Percentiles rank a stretch among this genome's conserved stretches.
Conservation (phyloP, 1,284 basidiomycete species). For the Mycosarcoma maydis region DNA sequence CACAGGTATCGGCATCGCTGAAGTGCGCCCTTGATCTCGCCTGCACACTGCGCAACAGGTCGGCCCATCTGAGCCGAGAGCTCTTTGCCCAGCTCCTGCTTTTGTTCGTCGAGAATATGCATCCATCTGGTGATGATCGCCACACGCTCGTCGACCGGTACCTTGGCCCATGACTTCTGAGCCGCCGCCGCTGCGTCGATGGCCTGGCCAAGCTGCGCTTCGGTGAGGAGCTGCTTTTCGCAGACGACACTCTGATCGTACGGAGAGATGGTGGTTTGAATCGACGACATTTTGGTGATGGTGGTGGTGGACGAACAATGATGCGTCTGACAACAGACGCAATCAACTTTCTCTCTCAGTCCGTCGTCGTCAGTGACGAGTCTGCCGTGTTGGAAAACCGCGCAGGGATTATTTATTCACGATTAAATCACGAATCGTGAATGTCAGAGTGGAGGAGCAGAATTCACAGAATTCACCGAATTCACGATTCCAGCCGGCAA, state of each 20-base stretch:
- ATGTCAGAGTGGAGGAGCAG: too few relatives aligned
- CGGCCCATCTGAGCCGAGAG: conserved; percentile 84
- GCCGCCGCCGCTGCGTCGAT: conserved; percentile 75
- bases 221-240: conserved; percentile 67
- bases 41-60: conserved; percentile 78
- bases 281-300: conserved; percentile 41
- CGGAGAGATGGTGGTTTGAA: conserved; percentile 71
- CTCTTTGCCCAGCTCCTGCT: conserved; percentile 78
- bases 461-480: too few relatives aligned
- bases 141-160: conserved; percentile 77
- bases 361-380: too few relatives aligned
- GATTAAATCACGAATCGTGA: too few relatives aligned
- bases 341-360: too few relatives aligned
- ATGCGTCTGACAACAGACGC: too few relatives aligned
- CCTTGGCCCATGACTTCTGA: conserved; percentile 78
- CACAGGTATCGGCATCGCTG: conserved; percentile 85
- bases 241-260: conserved; percentile 69
- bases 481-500: too few relatives aligned
- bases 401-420: too few relatives aligned
- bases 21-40: conserved; percentile 83
- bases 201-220: conserved; percentile 72
- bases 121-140: conserved; percentile 80
- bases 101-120: conserved; percentile 73
- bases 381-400: too few relatives aligned
- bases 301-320: conserved; percentile 6